Evolutionary conservation across 176 grass and related monocot genomes (phyloP), one percentile per base, ranked within the genome.

Genomic region (Paspalum vaginatum): DNA sequence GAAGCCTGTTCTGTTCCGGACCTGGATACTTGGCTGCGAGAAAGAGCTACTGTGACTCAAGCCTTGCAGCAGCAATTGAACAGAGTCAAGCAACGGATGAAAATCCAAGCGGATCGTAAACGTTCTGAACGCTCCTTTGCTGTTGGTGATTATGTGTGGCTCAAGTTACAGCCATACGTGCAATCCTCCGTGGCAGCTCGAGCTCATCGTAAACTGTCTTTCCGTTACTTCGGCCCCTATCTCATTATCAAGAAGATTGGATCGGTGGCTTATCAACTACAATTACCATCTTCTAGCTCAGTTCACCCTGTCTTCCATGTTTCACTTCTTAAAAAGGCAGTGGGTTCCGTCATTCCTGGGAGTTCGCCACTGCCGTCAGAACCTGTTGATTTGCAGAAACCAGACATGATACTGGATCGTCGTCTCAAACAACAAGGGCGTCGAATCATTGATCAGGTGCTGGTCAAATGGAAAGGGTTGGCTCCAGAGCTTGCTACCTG

Each of bases 1-100:
- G 11, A 13, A 2, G 46, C 10, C 1, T 13, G 10, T 48, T 2
- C 12, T 0, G 0, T 0, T 2, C 10, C 46, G 0, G 11, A 48
- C 3, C 2, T 48, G 11, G 4, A 2, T 2, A 5, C 2, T 2
- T 48, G 46, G 46, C 2, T 48, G 42, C 4, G 5, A 7, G 10
- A 2, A 12, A 3, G 2, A 48, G 1, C 0, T 1, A 2, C 10
- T 12, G 3, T 12, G 0, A 48, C 12, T 0, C 10, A 48, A 0
- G 11, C 46, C 4, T 13, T 13, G 10, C 46, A 48, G 0, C 46
- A 48, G 10, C 46, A 48, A 13, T 2, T 48, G 2, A 12, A 5
- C 2, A 9, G 49, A 5, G 54, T 18, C 21, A 6, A 56, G 7
- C 54, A 56, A 20, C 5, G 54, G 0, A 21, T 21, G 54, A 56